Conservation (phyloP, 257 asterid species). For the Petrea volubilis region DNA sequence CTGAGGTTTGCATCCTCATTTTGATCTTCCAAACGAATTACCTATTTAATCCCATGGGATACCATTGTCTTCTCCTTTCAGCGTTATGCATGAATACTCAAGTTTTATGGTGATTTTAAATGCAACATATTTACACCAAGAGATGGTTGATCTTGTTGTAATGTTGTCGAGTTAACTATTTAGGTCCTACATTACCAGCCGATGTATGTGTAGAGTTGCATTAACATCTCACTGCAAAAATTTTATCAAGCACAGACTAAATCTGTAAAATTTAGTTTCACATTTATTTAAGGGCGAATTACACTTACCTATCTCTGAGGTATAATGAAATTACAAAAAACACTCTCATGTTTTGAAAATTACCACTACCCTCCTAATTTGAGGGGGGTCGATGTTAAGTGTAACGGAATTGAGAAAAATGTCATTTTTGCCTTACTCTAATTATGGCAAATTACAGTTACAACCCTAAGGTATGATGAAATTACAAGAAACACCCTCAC, state of each 20-base stretch:
- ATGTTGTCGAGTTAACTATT: background rate
- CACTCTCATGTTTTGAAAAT: too few species aligned
- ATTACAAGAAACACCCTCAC: too few species aligned
- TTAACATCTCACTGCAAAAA: background rate
- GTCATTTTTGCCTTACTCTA: too few species aligned
- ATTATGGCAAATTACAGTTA: too few species aligned
- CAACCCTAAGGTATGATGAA: too few species aligned
- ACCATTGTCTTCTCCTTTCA: background rate
- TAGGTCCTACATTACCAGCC: background rate
- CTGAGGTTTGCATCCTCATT: background rate
- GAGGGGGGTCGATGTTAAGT: too few species aligned
- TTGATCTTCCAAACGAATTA: background rate
- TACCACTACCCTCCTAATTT: too few species aligned
- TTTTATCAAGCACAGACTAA: background rate
- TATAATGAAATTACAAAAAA: too few species aligned
- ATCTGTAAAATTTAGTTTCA: background rate
- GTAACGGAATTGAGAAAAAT: too few species aligned
- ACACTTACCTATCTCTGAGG: too few species aligned
- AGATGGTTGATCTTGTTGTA: too few species aligned
- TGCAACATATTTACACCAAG: background rate
- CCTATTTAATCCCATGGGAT: background rate
- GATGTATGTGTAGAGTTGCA: background rate
- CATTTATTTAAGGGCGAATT: too few species aligned
- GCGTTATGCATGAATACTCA: background rate
- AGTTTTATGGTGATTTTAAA: background rate